Evolutionary conservation across 2,329 filamentous ascomycete species (phyloP).

Genomic region (Pseudomassariella vexata): DNA sequence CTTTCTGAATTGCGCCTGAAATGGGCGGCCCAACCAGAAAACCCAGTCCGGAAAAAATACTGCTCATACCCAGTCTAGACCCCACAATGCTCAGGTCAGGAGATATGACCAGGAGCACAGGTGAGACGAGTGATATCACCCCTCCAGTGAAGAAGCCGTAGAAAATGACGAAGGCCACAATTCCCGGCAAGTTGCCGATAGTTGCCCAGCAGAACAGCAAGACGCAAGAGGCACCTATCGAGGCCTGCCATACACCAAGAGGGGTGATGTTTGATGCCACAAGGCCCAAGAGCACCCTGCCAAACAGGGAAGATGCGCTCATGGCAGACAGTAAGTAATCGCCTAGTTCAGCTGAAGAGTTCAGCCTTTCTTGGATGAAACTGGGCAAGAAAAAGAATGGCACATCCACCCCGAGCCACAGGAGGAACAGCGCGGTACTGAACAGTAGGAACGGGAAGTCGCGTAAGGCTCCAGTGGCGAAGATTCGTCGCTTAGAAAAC

Average conservation of each 20-base stretch:
- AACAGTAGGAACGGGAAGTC: slow-evolving; percentile 20
- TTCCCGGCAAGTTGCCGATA: slow-evolving; percentile 13
- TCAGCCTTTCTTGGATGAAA: slow-evolving; percentile 11
- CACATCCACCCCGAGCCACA: slow-evolving; percentile 26
- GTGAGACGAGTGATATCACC: slow-evolving; percentile 21
- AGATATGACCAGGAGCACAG: slow-evolving; percentile 12
- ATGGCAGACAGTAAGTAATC: slow-evolving; percentile 23
- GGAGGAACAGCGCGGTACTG: slow-evolving; percentile 16
- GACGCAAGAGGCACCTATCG: slow-evolving; percentile 17
- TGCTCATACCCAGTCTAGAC: slow-evolving; percentile 21
- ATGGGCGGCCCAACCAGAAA: slow-evolving; percentile 3
- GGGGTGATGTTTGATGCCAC: slow-evolving; percentile 20
- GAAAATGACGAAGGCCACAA: slow-evolving; percentile 21
- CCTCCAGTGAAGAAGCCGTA: slow-evolving; percentile 26
- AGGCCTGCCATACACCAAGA: slow-evolving; percentile 20
- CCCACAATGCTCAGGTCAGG: slow-evolving; percentile 11
- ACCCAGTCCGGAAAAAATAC: slow-evolving; percentile 2
- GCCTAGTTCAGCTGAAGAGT: neutral
- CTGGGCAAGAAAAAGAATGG: slow-evolving; percentile 24
- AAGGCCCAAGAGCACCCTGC: slow-evolving; percentile 25
- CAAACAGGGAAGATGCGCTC: slow-evolving; percentile 26
- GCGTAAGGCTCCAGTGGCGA: too few species aligned
- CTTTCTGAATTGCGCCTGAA: slow-evolving; percentile 3
- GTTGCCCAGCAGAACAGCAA: slow-evolving; percentile 23
- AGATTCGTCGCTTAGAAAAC: too few species aligned